Conservation (phyloP, 768 basidiomycete genomes). For the Cytidiella melzeri region DNA sequence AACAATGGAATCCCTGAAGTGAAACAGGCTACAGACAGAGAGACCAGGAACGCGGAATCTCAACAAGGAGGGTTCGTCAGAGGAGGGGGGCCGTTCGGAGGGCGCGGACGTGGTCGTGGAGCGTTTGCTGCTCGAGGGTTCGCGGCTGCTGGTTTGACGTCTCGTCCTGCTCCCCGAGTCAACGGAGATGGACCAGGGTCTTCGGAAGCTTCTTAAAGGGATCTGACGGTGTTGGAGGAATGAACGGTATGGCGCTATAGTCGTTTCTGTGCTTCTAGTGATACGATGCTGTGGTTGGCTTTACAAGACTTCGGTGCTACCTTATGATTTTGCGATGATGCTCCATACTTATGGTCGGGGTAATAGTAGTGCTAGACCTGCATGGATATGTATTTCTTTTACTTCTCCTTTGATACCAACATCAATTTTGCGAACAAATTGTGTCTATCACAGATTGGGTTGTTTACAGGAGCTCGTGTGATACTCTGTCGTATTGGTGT, state of each 20-base stretch:
- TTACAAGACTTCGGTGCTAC: not conserved
- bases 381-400: not conserved
- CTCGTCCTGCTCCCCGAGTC: slow-evolving; percentile 12
- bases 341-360: slow-evolving; percentile 6
- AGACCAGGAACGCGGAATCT: slow-evolving; percentile 24
- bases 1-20: slow-evolving; percentile 62
- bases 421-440: too few species aligned
- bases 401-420: not conserved
- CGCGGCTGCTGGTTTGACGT: slow-evolving; percentile 65
- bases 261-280: not conserved
- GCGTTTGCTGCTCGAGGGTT: slow-evolving; percentile 63
- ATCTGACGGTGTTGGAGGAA: not conserved
- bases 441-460: not conserved
- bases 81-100: slow-evolving; percentile 27
- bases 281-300: not conserved
- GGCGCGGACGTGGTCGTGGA: slow-evolving; percentile 46
- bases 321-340: not conserved
- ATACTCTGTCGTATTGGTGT: slow-evolving; percentile 70
- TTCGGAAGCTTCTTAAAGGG: slow-evolving; percentile 20
- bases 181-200: slow-evolving; percentile 16
- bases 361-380: slow-evolving; percentile 10
- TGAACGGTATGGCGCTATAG: not conserved
- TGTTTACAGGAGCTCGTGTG: slow-evolving; percentile 48
- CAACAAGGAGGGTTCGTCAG: slow-evolving; percentile 16
- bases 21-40: slow-evolving; percentile 61